Evolutionary conservation across 2,329 filamentous ascomycete genomes (phyloP), one percentile per base, ranked within the genome.

Genomic region (Penicillium sp.): DNA sequence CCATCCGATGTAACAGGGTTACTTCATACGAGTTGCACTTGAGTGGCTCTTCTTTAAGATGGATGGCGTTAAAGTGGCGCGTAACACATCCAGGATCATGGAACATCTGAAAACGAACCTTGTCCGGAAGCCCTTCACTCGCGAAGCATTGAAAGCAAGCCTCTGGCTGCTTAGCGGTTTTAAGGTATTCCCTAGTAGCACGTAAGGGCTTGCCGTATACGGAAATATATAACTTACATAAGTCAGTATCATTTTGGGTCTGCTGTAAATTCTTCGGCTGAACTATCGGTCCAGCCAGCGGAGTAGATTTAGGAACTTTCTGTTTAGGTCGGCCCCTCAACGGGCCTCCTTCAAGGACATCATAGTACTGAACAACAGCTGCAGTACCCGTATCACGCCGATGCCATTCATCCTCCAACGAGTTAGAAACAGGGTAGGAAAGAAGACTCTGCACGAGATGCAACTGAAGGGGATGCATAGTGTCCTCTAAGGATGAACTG

Each of bases 371-470:
- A 6, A 51, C 11, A 20, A 67, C 49, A 11, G 58, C 57, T 23
- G 22, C 51, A 23, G 51, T 47, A 25, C 47, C 59, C 4, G 20
- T 50, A 59, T 65, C 51, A n/a, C 55, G 55, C 41, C 60, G 50
- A 42, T 60, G 49, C 63, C 51, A 64, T 43, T 67, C 45, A 51
- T 57, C 52, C 43, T 64, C 59, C 20, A 67, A 26, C 6, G 49
- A 65, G 46, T 60, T 54, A 9, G 59, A 65, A 12, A 47, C 50
- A 22, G 54, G 62, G 27, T 56, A 65, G 8, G 52, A 57, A 42
- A 65, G 43, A 51, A 65, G 58, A 42, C 47, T 55, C 37, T 55
- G 23, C 0, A 65, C 25, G 29, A 64, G 56, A 56, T 54, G 23
- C 14, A 61, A 50, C 56, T 56, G 42, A 22, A 54, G 35, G 8